Evolutionary conservation across 2,329 filamentous ascomycete species (phyloP).

Genomic region (Aureobasidium sp.): DNA sequence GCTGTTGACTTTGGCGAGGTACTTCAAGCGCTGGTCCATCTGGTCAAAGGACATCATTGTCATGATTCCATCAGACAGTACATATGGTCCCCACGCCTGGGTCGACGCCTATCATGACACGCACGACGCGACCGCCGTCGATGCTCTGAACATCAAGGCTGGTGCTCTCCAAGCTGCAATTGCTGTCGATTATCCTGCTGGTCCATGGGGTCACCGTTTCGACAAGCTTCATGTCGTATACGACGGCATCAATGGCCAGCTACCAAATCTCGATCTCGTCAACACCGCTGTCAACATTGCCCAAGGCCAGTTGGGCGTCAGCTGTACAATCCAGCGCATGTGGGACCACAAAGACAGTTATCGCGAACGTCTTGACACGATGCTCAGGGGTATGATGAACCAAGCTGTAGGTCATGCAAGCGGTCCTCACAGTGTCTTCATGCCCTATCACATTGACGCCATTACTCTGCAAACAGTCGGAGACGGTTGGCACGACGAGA

Average conservation of each 20-base stretch:
- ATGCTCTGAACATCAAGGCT: slow-evolving; percentile 78
- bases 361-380: slow-evolving; percentile 72
- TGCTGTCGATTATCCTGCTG: slow-evolving; percentile 78
- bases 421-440: slow-evolving; percentile 90
- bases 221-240: slow-evolving; percentile 87
- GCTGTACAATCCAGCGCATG: slow-evolving; percentile 78
- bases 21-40: slow-evolving; percentile 95
- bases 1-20: slow-evolving; percentile 77
- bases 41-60: slow-evolving; percentile 99
- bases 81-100: slow-evolving; percentile 89
- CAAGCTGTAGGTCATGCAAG: slow-evolving; percentile 85
- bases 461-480: slow-evolving; percentile 88
- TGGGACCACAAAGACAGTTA: slow-evolving; percentile 71
- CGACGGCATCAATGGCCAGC: slow-evolving; percentile 89
- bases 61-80: slow-evolving; percentile 80
- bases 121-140: slow-evolving; percentile 63
- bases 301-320: slow-evolving; percentile 84
- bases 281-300: slow-evolving; percentile 89
- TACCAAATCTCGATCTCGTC: slow-evolving; percentile 91
- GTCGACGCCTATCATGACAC: slow-evolving; percentile 95
- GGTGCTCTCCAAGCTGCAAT: slow-evolving; percentile 88
- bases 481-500: slow-evolving; percentile 94
- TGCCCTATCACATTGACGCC: slow-evolving; percentile 95
- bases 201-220: slow-evolving; percentile 67
- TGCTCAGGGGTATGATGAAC: slow-evolving; percentile 86